A percentile compares a stretch with the other conserved stretches of the same genome.
Conservation (phyloP, 1,139 yeast genomes). For the Taiozyma sp. region DNA sequence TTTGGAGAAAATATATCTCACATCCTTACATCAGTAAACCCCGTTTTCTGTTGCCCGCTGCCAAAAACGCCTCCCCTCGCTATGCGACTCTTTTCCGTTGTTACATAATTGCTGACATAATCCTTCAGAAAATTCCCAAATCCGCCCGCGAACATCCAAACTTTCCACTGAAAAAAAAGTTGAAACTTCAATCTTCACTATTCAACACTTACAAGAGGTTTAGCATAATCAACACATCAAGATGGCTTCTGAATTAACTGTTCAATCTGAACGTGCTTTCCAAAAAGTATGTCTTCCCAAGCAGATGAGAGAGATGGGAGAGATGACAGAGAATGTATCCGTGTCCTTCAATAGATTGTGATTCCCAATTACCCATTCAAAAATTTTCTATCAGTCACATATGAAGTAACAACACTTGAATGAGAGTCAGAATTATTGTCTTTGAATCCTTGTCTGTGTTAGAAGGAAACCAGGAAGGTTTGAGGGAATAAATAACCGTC, state of each 20-base stretch:
- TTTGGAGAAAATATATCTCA: not conserved
- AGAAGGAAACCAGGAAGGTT: not conserved
- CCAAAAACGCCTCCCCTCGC: not conserved
- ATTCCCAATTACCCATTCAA: not conserved
- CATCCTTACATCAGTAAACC: not conserved
- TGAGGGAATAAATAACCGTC: not conserved
- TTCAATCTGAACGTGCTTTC: conserved; percentile 99
- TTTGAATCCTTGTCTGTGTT: not conserved
- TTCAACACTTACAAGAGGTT: conserved; percentile 1
- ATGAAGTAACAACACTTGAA: not conserved
- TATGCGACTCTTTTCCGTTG: not conserved
- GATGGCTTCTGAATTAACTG: conserved; percentile 99
- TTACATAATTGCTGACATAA: not conserved
- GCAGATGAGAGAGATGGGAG: not conserved
- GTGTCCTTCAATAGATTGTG: not conserved
- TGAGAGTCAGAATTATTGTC: not conserved
- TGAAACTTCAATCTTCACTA: conserved; percentile 6
- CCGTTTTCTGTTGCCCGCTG: not conserved
- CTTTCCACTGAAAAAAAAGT: conserved; percentile 1
- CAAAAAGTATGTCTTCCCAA: conserved; percentile 76
- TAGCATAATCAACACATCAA: conserved; percentile 26
- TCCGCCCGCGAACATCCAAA: not conserved
- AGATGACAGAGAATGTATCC: not conserved
- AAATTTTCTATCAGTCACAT: not conserved
- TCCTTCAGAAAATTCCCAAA: not conserved